These are phyloP conservation scores for Monosporozyma yasuniensis DNA, from an alignment of 805 yeast species.

Conservation along the genomic window DNA sequence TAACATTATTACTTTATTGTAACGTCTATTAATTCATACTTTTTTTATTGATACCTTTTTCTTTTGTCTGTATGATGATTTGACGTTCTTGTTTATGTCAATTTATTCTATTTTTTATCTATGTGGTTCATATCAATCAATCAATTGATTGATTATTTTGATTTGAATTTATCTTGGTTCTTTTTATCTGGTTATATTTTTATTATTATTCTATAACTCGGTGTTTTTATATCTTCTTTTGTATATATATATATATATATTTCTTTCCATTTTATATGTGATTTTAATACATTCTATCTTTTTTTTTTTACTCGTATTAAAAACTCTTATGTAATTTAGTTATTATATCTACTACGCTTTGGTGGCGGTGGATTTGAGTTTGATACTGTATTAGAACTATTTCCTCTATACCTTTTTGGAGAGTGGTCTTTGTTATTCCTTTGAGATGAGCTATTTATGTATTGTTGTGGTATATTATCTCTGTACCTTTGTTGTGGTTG, in stretches of 20 bases:
- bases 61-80: too few relatives aligned
- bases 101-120: neutral
- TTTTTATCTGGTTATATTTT: neutral
- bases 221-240: neutral
- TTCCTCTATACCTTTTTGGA: too few relatives aligned
- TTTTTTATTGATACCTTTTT: neutral
- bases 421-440: too few relatives aligned
- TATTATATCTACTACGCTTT: constrained; percentile 1
- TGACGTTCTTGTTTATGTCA: neutral
- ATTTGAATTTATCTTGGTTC: neutral
- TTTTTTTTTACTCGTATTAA: neutral
- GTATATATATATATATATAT: neutral
- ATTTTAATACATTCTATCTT: neutral
- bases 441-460: too few relatives aligned
- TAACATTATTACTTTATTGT: neutral
- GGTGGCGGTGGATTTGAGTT: neutral
- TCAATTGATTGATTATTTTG: too few relatives aligned
- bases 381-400: too few relatives aligned
- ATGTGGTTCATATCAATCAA: neutral
- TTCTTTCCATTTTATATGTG: neutral
- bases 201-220: neutral
- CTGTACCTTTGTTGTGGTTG: neutral
- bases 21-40: neutral
- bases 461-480: neutral
- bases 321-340: neutral